Conservation (phyloP, 441 rosid species). For the Sinapis alba region DNA sequence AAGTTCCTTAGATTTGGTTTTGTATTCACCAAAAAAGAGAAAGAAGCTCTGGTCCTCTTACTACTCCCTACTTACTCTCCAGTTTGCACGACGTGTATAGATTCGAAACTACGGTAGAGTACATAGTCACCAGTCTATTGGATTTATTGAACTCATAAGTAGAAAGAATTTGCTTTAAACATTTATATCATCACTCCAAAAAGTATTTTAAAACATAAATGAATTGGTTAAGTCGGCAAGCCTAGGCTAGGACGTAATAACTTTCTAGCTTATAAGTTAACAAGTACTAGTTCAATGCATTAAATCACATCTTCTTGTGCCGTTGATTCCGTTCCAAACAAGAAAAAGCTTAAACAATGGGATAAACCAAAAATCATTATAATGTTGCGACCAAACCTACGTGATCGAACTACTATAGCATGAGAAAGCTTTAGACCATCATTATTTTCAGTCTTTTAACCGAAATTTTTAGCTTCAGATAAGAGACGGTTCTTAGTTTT, state of each 20-base stretch:
- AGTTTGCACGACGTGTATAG: not conserved
- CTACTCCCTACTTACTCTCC: not conserved
- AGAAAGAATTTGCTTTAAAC: not conserved
- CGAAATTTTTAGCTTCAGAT: too few species aligned
- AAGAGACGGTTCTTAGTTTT: too few species aligned
- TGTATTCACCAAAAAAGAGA: not conserved
- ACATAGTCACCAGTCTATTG: slow-evolving; percentile 15
- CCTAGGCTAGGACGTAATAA: not conserved
- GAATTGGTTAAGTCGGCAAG: slow-evolving; percentile 24
- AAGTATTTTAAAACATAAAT: slow-evolving; percentile 5
- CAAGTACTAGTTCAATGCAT: not conserved
- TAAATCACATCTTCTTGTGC: slow-evolving; percentile 15
- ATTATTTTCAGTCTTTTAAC: too few species aligned
- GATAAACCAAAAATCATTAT: not conserved
- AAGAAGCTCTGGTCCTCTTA: slow-evolving; percentile 2
- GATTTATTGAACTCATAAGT: slow-evolving; percentile 10
- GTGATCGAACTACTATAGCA: not conserved
- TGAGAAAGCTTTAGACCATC: not conserved
- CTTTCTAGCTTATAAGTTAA: not conserved
- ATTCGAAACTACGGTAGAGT: slow-evolving; percentile 17
- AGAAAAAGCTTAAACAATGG: not conserved
- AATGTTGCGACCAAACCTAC: slow-evolving; percentile 1
- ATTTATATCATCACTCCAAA: not conserved
- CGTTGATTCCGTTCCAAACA: slow-evolving; percentile 2
- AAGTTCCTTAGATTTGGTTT: slow-evolving; percentile 3